These are phyloP conservation scores for Sporisorium graminicola DNA, from an alignment of 1,284 basidiomycete genomes.

Conservation along the genomic window DNA sequence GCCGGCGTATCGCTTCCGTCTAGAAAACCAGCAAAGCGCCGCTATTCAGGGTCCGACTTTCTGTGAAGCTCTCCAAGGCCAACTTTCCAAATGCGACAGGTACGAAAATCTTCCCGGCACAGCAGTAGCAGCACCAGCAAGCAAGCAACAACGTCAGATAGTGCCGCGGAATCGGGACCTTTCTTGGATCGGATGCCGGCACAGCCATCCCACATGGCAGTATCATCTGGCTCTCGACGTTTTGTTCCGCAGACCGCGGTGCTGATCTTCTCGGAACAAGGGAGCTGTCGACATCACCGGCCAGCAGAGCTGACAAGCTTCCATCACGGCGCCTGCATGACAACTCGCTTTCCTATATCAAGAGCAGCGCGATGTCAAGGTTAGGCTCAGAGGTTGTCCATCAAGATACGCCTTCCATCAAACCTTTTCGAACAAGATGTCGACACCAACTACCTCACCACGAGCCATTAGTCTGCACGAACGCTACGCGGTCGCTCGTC, in stretches of 20 bases:
- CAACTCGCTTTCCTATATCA: too few relatives aligned
- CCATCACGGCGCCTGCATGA: background rate
- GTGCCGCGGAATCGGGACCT: background rate
- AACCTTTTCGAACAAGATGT: constrained; percentile 16
- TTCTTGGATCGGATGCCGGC: background rate
- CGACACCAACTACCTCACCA: constrained; percentile 2
- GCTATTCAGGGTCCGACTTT: constrained; percentile 2
- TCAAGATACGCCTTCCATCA: too few relatives aligned
- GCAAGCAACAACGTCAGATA: background rate
- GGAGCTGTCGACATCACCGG: too few relatives aligned
- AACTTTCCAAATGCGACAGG: constrained; percentile 3
- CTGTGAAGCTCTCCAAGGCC: background rate
- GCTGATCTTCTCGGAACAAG: background rate
- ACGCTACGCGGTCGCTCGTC: constrained; percentile 23
- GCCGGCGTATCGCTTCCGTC: constrained; percentile 1
- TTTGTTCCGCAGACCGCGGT: background rate
- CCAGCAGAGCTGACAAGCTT: too few relatives aligned
- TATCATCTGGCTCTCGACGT: background rate
- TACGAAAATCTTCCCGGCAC: background rate
- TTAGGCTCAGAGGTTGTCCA: too few relatives aligned
- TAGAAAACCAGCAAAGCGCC: background rate
- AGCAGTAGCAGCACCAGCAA: background rate
- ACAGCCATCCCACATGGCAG: background rate
- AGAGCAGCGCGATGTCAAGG: too few relatives aligned
- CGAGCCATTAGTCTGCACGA: constrained; percentile 32